Conservation (phyloP, 2,329 filamentous ascomycete genomes). For the Monilinia aucupariae region DNA sequence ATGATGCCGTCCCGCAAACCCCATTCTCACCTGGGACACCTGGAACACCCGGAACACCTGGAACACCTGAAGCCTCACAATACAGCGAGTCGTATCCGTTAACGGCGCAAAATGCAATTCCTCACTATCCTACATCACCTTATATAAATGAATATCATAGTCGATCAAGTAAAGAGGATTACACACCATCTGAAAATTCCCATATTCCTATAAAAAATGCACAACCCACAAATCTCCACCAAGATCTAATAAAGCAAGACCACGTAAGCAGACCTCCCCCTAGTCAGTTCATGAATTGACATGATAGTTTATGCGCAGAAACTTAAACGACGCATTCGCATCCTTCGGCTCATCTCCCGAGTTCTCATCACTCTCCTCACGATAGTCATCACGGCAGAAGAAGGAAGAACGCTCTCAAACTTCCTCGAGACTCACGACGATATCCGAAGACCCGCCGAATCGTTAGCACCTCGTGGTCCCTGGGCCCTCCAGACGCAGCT, state of each 20-base stretch:
- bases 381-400: background rate
- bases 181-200: background rate
- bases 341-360: slow-evolving; percentile 1
- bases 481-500: slow-evolving; percentile 9
- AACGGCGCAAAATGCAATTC: background rate
- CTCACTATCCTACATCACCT: background rate
- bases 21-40: background rate
- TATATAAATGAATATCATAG: background rate
- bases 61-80: background rate
- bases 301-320: background rate
- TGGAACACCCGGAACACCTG: background rate
- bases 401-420: background rate
- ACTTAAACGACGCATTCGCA: background rate
- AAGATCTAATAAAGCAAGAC: background rate
- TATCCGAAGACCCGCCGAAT: background rate
- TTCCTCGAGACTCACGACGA: slow-evolving; percentile 2
- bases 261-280: background rate
- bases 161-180: background rate
- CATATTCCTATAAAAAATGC: background rate
- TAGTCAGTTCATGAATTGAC: background rate
- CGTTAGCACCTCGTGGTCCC: background rate
- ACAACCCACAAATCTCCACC: background rate
- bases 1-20: background rate
- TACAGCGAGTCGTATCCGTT: background rate
- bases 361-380: background rate